Percentiles rank a stretch among this genome's conserved stretches.
These are phyloP conservation scores for Aspergillus nanangensis DNA, from an alignment of 495 filamentous ascomycete genomes.

Conservation along the genomic window DNA sequence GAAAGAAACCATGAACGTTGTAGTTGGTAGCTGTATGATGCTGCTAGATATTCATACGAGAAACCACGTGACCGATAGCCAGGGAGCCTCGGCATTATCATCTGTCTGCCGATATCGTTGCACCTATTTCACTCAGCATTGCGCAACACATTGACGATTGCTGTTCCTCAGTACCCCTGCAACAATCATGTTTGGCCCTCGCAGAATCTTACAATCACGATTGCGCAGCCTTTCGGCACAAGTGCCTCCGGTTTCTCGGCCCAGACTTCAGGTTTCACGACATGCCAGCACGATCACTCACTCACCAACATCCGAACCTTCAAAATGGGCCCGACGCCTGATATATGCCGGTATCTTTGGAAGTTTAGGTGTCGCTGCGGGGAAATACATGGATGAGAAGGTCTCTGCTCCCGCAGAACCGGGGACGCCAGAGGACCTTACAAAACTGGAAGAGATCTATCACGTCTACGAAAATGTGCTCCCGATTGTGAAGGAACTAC, in stretches of 20 bases:
- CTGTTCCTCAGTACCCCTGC: neutral
- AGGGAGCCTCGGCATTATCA: neutral
- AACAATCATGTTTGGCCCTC: constrained; percentile 26
- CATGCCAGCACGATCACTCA: constrained; percentile 19
- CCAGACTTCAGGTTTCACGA: constrained; percentile 10
- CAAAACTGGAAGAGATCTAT: constrained; percentile 19
- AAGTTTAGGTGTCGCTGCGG: constrained; percentile 21
- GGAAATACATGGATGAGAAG: constrained; percentile 24
- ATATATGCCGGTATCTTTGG: constrained; percentile 35
- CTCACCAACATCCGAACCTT: constrained; percentile 16
- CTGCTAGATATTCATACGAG: no score
- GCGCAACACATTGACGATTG: no score
- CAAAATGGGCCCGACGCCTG: constrained; percentile 36
- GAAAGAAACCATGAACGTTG: no score
- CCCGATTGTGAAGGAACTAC: constrained; percentile 50
- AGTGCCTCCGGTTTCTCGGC: constrained; percentile 2
- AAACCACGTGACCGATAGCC: neutral
- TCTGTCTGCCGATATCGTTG: neutral
- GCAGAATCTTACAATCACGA: constrained; percentile 21
- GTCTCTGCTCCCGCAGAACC: constrained; percentile 25
- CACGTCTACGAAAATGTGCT: constrained; percentile 31
- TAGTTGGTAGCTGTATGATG: no score
- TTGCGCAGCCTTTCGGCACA: constrained; percentile 11
- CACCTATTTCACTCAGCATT: no score
- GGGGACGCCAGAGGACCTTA: constrained; percentile 28